Evolutionary conservation across 2,329 filamentous ascomycete species (phyloP), one percentile per base, ranked within the genome.

Genomic region (Drechmeria coniospora): DNA sequence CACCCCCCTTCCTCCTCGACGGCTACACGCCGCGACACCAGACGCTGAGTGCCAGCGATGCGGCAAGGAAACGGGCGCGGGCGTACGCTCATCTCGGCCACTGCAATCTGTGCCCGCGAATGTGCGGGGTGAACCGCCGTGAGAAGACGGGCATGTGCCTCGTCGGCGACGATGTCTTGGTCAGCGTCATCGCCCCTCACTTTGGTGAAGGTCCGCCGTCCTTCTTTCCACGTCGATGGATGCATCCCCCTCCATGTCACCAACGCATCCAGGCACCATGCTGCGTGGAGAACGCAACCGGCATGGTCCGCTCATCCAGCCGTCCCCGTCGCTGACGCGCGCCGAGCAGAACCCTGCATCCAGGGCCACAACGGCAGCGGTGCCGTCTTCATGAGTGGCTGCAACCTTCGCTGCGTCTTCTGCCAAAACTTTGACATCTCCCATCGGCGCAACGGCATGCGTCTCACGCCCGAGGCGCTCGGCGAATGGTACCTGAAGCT

Each of bases 381-480:
- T 9, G 70, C 74, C 6, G 79, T 92, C 21, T 87, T 87, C 54
- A 86, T 90, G 59, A 75, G 68, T 6, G 79, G 79, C 16, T 66
- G 76, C 45, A 82, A 79, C 44, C 47, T 83, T 35, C 61, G 78
- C 20, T 90, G 82, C 46, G 71, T 79, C 15, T 79, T 74, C 37
- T 86, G 79, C 49, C 79, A 87, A 49, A 90, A 90, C 48, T 68
- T 82, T 46, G 80, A 87, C 42, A 92, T 92, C 27, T 67, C 80
- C 0, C 82, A 90, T 44, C 71, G 80, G 49, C 67, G 72, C n/a
- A 82, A 82, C 25, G 81, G 82, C 1, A 78, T 82, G 52, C 76
- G 86, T 39, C 56, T 90, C 17, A 79, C 74, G 0, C 79, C 80
- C 0, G 79, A 86, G 47, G 68, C 84, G 45, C 64, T 92, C 4